Base-by-base conservation (phyloP, 2,329 filamentous ascomycete species). In the Plenodomus lindquistii region DNA sequence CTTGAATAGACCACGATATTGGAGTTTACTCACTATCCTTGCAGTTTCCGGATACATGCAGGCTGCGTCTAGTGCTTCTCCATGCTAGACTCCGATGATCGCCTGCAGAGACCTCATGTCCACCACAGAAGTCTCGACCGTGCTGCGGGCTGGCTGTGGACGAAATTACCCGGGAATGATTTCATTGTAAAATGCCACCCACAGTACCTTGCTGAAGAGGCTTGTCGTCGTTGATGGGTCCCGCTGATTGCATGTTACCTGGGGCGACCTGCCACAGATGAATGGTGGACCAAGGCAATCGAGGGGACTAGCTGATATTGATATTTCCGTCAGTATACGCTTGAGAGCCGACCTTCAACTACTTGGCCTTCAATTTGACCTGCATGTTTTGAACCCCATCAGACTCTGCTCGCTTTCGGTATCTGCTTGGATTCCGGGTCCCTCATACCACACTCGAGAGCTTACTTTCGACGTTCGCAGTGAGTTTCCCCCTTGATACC, bases 101-200 rank as follows among this genome's bases (percentile, higher is more conserved):
- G 58, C 37, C 55, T 59, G 52, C 47, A 53, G 37, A 43, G 41
- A 43, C 52, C 47, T 41, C 46, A 37, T 54, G 51, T 50, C 48
- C 44, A 35, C 39, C 37, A 40, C 50, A 38, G 50, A 46, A 45
- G 43, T 40, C 39, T 42, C 46, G 22, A 20, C 34, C 37, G 53
- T 41, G 19, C 29, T 21, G 34, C 46, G 53, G 52, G 55, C 58
- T 53, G 47, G 42, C 18, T 40, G 40, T 36, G 41, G 40, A 42
- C 37, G 37, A 37, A 45, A 44, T 46, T 42, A 46, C 40, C 35
- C 34, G 44, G 38, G 18, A 19, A 53, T 55, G 54, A 55, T 38
- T 50, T 55, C 50, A 60, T 52, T 27, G 42, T 20, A 43, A 40
- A 50, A 22, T 8, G 27, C 4, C 9, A 31, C 27, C 27, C n/a